Evolutionary conservation across 2,329 filamentous ascomycete genomes (phyloP), one percentile per base, ranked within the genome.

Genomic region (Pestalotiopsis sp.): DNA sequence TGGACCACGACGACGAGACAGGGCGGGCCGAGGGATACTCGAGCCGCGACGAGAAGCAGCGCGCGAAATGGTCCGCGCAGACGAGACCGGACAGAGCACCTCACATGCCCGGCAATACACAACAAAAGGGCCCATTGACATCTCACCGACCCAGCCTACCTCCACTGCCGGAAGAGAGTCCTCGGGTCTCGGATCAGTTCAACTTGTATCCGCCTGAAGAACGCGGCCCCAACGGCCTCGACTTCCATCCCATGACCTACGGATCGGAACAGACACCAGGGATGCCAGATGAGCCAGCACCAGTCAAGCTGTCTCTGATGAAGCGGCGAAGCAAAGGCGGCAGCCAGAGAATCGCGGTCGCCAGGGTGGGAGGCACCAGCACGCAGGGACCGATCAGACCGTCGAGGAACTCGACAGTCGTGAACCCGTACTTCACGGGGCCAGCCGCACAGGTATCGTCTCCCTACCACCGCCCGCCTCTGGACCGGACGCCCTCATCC

Each of bases 181-280:
- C 64, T 13, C n/a, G 64, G 4, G 45, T 38, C 45, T 66, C 64
- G 17, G 64, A 66, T 13, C 64, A 58, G 23, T 52, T 66, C 31
- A 36, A 62, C 59, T 20, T 62, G 27, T 39, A 62, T 12, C 59
- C 59, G 3, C 59, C 59, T 2, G 31, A 20, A 11, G 59, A 36
- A 39, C 27, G 31, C 2, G 9, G 14, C 27, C 38, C 63, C 25
- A 38, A 56, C 4, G 49, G 63, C 6, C 63, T 66, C 20, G 49
- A 31, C n/a, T 58, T 56, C n/a, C 63, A 66, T 20, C 20, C 38
- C 39, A 23, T 45, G 62, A 52, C 31, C 41, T 52, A 52, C 20
- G 23, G 11, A 14, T 23, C 62, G n/a, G 39, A 52, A 20, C 62
- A 49, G 13, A 45, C 12, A 3, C 17, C 11, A 2, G 31, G 41